phyloP scores from a whole-genome alignment of 306 rosid genomes.

The Lablab purpureus region DNA sequence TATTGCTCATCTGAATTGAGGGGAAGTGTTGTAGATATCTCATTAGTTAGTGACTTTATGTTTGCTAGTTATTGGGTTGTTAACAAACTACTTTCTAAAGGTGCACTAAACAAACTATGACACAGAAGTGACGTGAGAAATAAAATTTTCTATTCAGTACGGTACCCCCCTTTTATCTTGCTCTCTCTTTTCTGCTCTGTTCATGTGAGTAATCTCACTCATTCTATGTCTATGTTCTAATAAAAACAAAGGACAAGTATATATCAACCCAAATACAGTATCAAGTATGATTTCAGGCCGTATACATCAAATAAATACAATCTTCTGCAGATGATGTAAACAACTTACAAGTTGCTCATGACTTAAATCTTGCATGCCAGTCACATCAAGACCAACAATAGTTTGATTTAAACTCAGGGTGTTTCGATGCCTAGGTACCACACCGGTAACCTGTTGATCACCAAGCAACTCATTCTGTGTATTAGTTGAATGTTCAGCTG shows the following conservation, averaged over 20 bases:
- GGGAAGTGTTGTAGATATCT: background rate
- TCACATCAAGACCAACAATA: slow-evolving; percentile 4
- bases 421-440: slow-evolving; percentile 39
- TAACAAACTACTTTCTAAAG: background rate
- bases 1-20: background rate
- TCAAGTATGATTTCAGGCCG: slow-evolving; percentile 34
- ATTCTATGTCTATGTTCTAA: background rate
- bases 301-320: slow-evolving; percentile 36
- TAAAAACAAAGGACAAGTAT: slow-evolving; percentile 3
- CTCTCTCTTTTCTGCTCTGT: background rate
- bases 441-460: slow-evolving; percentile 42
- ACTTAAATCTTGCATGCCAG: slow-evolving; percentile 44
- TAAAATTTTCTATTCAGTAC: background rate
- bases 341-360: slow-evolving; percentile 27
- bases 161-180: background rate
- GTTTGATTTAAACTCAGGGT: slow-evolving; percentile 34
- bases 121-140: background rate
- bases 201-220: background rate
- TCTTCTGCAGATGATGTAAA: slow-evolving; percentile 33
- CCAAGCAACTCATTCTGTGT: slow-evolving; percentile 47
- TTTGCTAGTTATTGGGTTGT: background rate
- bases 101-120: background rate
- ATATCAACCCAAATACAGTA: slow-evolving; percentile 32
- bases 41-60: background rate
- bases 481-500: slow-evolving; percentile 46